Conservation (phyloP, 148 eudicot genomes). For the Silene latifolia region DNA sequence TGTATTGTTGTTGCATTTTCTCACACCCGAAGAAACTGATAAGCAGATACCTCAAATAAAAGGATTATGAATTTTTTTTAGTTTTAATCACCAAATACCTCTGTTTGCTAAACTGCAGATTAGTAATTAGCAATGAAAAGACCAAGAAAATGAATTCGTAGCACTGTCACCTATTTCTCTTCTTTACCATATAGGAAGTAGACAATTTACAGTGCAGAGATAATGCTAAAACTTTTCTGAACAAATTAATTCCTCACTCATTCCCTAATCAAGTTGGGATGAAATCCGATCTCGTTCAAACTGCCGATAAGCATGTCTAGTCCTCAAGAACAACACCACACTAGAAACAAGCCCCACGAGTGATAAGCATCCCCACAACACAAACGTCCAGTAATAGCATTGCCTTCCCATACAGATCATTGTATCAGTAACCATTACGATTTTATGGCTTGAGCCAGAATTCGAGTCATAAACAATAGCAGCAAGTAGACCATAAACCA, state of each 20-base stretch:
- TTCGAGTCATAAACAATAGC: constrained; percentile 66
- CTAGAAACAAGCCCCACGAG: constrained; percentile 57
- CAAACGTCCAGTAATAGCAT: constrained; percentile 68
- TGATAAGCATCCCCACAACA: constrained; percentile 75
- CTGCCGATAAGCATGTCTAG: constrained; percentile 59
- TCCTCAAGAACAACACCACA: constrained; percentile 60
- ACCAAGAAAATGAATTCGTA: too few species aligned
- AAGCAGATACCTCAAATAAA: too few species aligned
- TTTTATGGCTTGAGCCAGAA: constrained; percentile 21
- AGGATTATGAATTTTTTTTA: too few species aligned
- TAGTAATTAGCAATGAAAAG: neutral
- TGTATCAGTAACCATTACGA: constrained; percentile 28
- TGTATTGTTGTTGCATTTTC: too few species aligned
- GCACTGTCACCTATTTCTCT: neutral
- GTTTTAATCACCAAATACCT: too few species aligned
- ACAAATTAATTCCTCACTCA: neutral
- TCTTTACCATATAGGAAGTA: neutral
- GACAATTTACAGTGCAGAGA: neutral
- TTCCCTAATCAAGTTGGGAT: constrained; percentile 25
- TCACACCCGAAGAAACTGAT: too few species aligned
- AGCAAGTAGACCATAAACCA: constrained; percentile 64
- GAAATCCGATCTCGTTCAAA: constrained; percentile 54
- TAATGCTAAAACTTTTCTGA: constrained; percentile 4
- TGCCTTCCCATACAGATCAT: constrained; percentile 67
- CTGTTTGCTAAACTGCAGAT: too few species aligned